Evolutionary conservation across 164 flowering plant species (phyloP), one percentile per base, ranked within the genome.

Genomic region (Taxillus chinensis): DNA sequence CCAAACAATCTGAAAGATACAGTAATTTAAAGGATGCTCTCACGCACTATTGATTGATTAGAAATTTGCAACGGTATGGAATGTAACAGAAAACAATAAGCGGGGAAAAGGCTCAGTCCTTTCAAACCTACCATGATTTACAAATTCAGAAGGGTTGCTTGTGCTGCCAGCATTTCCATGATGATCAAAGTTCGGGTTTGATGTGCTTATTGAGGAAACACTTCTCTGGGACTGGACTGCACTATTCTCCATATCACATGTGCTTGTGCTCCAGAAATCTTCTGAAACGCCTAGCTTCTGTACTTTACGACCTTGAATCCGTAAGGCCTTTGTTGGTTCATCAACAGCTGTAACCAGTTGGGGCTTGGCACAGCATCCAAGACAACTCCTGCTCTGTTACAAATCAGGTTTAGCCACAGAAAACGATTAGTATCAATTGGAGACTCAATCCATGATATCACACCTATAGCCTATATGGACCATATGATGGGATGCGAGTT

Each of bases 381-480:
- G 67, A 76, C 87, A 79, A 68, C 80, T 75, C 73, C 82, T 81
- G 79, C 71, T 70, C 86, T 81, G 85, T 79, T 74, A 51, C 75
- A 71, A 71, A 80, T 41, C 65, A 72, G 73, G 68, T 40, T 68
- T 42, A 55, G 59, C 59, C 73, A 57, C 12, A 60, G 27, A 55
- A 49, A 62, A 40, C 7, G 65, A 64, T 69, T 64, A 69, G 72
- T 37, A 64, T 62, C 51, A 64, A 37, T n/a, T 40, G 8, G 2
- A 45, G 10, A 41, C 46, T n/a, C 65, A 39, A 16, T 11, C 16
- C 49, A 41, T 3, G 10, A 54, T 54, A 48, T 48, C 3, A 14
- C 10, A 48, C 12, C 51, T 3, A 48, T 7, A 11, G 12, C 51
- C 27, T 27, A 27, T 27, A 27, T 27, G 27, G 27, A 27, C 27